A percentile compares a stretch with the other conserved stretches of the same genome.
These are phyloP conservation scores for Tilletiopsis washingtonensis DNA, from an alignment of 1,284 basidiomycete species.

Conservation along the genomic window DNA sequence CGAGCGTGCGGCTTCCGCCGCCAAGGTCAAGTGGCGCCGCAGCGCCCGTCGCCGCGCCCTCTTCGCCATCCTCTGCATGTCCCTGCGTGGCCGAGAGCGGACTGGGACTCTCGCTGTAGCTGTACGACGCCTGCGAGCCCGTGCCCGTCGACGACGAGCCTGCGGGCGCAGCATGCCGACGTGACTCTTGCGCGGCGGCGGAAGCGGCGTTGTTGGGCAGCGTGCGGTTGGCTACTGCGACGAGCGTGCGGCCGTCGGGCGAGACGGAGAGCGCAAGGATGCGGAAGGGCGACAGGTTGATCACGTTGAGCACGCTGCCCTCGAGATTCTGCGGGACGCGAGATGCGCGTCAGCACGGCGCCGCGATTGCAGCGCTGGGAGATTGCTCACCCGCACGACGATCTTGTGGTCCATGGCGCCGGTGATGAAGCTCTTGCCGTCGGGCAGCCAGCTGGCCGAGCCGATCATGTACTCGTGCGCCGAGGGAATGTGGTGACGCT, in stretches of 20 bases:
- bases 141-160: conserved; percentile 12
- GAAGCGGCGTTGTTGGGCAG: no score
- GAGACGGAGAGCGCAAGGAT: conserved; percentile 79
- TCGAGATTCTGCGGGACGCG: no score
- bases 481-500: not conserved
- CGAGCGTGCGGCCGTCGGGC: conserved; percentile 71
- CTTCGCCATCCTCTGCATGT: conserved; percentile 6
- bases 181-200: no score
- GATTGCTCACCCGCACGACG: no score
- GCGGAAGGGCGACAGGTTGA: conserved; percentile 69
- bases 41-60: not conserved
- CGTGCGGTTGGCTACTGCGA: conserved; percentile 58
- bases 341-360: no score
- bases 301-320: conserved; percentile 63
- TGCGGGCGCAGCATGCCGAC: conserved; percentile 1
- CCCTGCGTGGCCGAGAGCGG: conserved; percentile 9
- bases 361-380: no score
- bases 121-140: no score
- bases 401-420: conserved; percentile 81
- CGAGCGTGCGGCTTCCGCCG: conserved; percentile 48
- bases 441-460: conserved; percentile 76
- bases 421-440: conserved; percentile 81
- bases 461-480: conserved; percentile 80
- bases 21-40: conserved; percentile 8
- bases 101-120: conserved; percentile 14